Evolutionary conservation across 176 grass and related monocot genomes (phyloP), one percentile per base, ranked within the genome.

Genomic region (Dactylis glomerata): DNA sequence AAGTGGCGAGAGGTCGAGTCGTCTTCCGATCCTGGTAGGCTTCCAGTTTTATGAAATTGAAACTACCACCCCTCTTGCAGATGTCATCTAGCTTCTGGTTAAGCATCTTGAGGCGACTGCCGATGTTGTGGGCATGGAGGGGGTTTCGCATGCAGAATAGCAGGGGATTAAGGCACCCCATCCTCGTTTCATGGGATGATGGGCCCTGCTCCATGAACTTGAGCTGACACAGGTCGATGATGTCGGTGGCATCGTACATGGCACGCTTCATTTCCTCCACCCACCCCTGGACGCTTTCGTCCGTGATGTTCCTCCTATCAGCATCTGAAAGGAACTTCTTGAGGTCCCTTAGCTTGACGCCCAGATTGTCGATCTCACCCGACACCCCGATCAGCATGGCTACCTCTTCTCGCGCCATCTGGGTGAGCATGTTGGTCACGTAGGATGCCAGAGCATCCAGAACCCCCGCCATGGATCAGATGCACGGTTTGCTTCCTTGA

Each of bases 321-420:
- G 57, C 57, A 63, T 63, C 59, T 6, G 27, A 12, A 31, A 63
- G 13, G 27, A 63, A 63, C 1, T 4, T 63, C 27, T 63, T 63
- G 59, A 63, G 59, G 5, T 63, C 59, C 59, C 27, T 15, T 7
- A 63, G 13, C 2, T 63, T 63, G 1, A 63, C 14, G n/a, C 12
- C 28, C 0, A 63, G 59, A 1, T 63, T 5, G 3, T 15, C 5
- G 5, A 63, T 63, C 59, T 15, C 27, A 0, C 6, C 10, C 0
- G 59, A 16, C 0, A 63, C 27, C 0, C 59, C 59, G 1, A 63
- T 63, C 5, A 63, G 5, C 59, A 63, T 63, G 59, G 59, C 13
- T 11, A 63, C 59, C 12, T 63, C 27, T 2, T 63, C 59, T 63
- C 16, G 14, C 13, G 59, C 59, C 59, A 63, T 63, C 23, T 63